A percentile compares a stretch with the other conserved stretches of the same genome.
Conservation (phyloP, 139 green algal species). For the Spirogloea muscicola region DNA sequence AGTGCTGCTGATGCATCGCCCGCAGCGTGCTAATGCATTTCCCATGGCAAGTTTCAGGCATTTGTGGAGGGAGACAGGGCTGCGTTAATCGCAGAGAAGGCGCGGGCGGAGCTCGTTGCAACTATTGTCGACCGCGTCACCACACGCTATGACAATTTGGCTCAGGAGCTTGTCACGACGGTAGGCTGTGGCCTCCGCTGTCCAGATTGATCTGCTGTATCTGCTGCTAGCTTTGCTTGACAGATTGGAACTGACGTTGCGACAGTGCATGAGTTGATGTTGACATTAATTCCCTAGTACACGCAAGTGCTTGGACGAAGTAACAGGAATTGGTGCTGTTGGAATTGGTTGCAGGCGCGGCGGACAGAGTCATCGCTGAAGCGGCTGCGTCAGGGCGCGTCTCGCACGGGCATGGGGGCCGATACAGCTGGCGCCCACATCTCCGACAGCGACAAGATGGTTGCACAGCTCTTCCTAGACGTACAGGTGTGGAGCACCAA, state of each 20-base stretch:
- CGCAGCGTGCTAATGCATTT: not conserved
- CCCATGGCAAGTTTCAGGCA: too few relatives aligned
- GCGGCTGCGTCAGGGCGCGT: constrained; percentile 61
- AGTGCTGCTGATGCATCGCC: not conserved
- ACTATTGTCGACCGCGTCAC: constrained; percentile 51
- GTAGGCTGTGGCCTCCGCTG: constrained; percentile 47
- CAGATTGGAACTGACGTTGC: not conserved
- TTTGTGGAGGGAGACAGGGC: constrained; percentile 13
- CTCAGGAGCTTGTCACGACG: constrained; percentile 72
- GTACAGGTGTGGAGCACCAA: constrained; percentile 17
- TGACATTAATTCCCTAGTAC: too few relatives aligned
- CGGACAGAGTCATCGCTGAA: constrained; percentile 85
- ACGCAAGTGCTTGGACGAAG: too few relatives aligned
- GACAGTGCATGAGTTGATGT: too few relatives aligned
- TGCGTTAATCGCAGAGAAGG: not conserved
- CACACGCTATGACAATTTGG: constrained; percentile 54
- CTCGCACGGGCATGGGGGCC: constrained; percentile 39
- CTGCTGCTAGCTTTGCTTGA: not conserved
- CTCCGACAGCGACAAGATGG: constrained; percentile 88
- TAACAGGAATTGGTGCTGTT: too few relatives aligned
- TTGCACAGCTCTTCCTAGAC: constrained; percentile 52
- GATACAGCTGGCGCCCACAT: constrained; percentile 40
- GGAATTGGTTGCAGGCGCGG: too few relatives aligned
- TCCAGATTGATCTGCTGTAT: not conserved
- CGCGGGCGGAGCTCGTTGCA: constrained; percentile 24